A percentile compares a stretch with the other conserved stretches of the same genome.
Conservation (phyloP, 345 rosid genomes). For the Brassica nigra region DNA sequence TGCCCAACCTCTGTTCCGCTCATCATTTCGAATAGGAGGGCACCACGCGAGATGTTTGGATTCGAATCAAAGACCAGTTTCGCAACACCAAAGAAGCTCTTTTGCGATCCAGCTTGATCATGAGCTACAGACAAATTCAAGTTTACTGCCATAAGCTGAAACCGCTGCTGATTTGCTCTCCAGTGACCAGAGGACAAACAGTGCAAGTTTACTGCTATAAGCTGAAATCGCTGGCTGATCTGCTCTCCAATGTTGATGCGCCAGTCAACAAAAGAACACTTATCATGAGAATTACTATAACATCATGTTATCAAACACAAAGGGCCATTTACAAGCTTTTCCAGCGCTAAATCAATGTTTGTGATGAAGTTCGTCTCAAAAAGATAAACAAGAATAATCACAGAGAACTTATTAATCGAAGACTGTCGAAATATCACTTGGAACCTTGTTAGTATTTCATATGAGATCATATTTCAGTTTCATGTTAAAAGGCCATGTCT, state of each 20-base stretch:
- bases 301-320: not conserved
- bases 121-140: too few relatives aligned
- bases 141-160: not conserved
- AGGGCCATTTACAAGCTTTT: not conserved
- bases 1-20: not conserved
- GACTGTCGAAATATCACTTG: not conserved
- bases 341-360: not conserved
- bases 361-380: not conserved
- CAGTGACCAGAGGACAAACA: too few relatives aligned
- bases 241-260: not conserved
- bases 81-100: not conserved
- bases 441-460: not conserved
- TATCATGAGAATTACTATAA: not conserved
- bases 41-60: not conserved
- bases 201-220: not conserved
- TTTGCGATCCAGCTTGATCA: too few relatives aligned
- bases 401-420: not conserved
- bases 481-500: not conserved
- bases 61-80: not conserved
- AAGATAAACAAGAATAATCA: not conserved
- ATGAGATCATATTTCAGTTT: not conserved
- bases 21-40: not conserved
- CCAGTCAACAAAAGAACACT: not conserved
- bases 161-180: not conserved
- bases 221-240: not conserved